Base-by-base conservation (phyloP, 345 rosid genomes). In the Sisymbrium irio region DNA sequence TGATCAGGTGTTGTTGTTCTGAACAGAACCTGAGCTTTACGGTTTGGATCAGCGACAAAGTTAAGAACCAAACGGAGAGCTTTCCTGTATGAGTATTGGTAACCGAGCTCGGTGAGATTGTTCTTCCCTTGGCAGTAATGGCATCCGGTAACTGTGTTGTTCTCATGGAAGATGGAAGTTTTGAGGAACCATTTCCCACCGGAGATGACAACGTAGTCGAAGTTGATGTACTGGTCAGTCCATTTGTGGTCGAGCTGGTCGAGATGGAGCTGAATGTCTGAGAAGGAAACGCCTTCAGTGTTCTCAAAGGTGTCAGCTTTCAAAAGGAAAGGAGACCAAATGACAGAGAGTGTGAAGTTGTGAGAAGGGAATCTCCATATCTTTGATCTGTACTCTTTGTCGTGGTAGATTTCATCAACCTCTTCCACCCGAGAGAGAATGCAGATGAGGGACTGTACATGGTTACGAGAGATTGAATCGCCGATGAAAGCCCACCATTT, bases 161-260 rank as follows among this genome's bases (percentile, higher is more conserved):
- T 87, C 75, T 90, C 97, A 12, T 95, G 84, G 79, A 92, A 92
- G 69, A 95, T 82, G 27, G 98, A 79, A n/a, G 93, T 85, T 79
- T 95, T 92, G 45, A 95, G 89, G 78, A 92, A 95, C 99, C 99
- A 95, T 82, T 95, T 92, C 11, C 99, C 99, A 8, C 96, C 93
- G 5, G 99, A 88, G 77, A 95, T 79, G 49, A 95, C 85, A 69
- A 81, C 73, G 72, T 87, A 92, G 72, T 95, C 94, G 35, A 86
- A 72, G 71, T 73, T 83, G 60, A 39, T 59, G 83, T 79, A 92
- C 15, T 76, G 73, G 22, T 78, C 81, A 0, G 85, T 82, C 96
- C 97, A 95, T 4, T 78, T 82, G 9, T 72, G 73, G 57, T 95
- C 99, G n/a, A 95, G 88, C 37, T 74, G 67, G 83, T 95, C 97